Base-by-base conservation (phyloP, 2,329 filamentous ascomycete genomes). In the Teratosphaeria nubilosa region DNA sequence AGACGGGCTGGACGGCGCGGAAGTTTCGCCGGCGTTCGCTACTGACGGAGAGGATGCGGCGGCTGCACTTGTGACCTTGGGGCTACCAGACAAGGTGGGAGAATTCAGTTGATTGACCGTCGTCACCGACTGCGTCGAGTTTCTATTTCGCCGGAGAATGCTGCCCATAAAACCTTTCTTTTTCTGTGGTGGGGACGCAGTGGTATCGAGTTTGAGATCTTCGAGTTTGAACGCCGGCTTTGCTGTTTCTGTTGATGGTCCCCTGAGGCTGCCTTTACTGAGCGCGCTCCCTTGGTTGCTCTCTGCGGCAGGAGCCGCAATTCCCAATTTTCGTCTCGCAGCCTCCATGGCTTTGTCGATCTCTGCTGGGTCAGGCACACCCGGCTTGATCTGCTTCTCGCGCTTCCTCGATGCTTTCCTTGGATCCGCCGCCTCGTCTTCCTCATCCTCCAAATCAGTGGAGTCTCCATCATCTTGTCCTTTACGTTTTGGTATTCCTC, bases 201-300 rank as follows among this genome's bases (percentile, higher is more conserved):
- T 55, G 34, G 31, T 34, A 30, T 64, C 63, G 50, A 62, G 61
- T 4, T 55, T 58, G 37, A 56, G 58, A 10, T 59, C 57, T 50
- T 59, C 62, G 5, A 62, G 59, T 45, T 59, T 59, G 32, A 64
- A 58, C 56, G 58, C 41, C 56, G 53, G 78, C 51, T 84, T 80
- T 31, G 82, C 82, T 61, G 79, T 84, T 65, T 86, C 82, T 1
- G 82, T 80, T 2, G 85, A 71, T 52, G 86, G 82, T 37, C 56
- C 31, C 53, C 72, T 72, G 34, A 78, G 59, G n/a, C 73, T 74
- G 24, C 73, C 74, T 53, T 71, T 63, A 5, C 68, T 64, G 16
- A 77, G 63, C 5, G 66, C 66, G 22, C 59, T 53, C 54, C 72
- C 72, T 62, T 74, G 62, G 24, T 58, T 66, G 59, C 41, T 63